phyloP scores from a whole-genome alignment of 257 asterid genomes.

The Salvia miltiorrhiza region DNA sequence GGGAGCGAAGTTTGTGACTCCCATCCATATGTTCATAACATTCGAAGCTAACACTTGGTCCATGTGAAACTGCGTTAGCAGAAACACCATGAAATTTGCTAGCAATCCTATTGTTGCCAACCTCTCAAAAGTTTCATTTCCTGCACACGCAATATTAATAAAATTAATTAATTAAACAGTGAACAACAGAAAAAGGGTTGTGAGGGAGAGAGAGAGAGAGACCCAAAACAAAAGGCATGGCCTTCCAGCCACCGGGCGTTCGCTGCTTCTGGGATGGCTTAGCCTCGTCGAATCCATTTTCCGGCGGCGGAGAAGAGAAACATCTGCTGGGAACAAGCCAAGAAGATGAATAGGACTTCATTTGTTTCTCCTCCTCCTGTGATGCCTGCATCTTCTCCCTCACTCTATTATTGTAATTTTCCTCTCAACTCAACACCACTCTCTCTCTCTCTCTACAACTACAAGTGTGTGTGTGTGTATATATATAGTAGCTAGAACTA shows the following conservation, averaged over 20 bases:
- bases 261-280: conserved; percentile 9
- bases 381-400: conserved; percentile 24
- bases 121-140: conserved; percentile 85
- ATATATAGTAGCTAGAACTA: neutral
- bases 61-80: conserved; percentile 58
- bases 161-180: too few relatives aligned
- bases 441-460: neutral
- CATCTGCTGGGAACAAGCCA: conserved; percentile 32
- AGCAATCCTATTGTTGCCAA: conserved; percentile 58
- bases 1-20: conserved; percentile 55
- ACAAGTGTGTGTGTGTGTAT: neutral
- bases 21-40: conserved; percentile 57
- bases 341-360: conserved; percentile 20
- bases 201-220: conserved; percentile 14
- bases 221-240: conserved; percentile 77
- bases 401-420: neutral
- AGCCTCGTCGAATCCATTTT: conserved; percentile 32
- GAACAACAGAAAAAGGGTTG: too few relatives aligned
- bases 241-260: conserved; percentile 71
- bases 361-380: conserved; percentile 23
- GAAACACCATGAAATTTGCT: conserved; percentile 67
- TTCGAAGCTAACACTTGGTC: conserved; percentile 79
- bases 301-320: conserved; percentile 31
- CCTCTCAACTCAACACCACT: neutral
- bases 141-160: conserved; percentile 44